Base-by-base conservation (phyloP, 306 rosid species). In the Dryas octopetala region DNA sequence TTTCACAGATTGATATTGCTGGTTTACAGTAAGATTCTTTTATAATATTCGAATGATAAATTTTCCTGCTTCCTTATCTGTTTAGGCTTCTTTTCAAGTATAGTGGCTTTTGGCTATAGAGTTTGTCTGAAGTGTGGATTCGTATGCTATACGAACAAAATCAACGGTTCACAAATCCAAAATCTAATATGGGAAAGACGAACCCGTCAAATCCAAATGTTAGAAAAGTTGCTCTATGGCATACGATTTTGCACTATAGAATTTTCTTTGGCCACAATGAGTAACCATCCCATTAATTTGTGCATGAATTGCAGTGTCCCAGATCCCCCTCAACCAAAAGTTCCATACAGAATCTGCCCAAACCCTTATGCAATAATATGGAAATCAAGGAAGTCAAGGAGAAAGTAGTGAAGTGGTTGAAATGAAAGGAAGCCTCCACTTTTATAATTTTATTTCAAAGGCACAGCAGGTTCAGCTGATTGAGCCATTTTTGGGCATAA, bases 311-410 rank as follows among this genome's bases (percentile, higher is more conserved):
- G 88, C 96, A 94, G 98, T 63, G 84, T 86, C 19, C 86, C 90
- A 14, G 79, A 58, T 62, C 71, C 64, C 54, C 83, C 89, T 62
- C 79, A 83, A 47, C 90, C 79, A 65, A 94, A 89, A 80, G 84
- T 91, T 63, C 97, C 95, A 14, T 94, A 94, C 76, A 67, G 86
- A 76, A 87, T 94, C 46, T 94, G 97, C 73, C 98, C 98, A 46
- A 67, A 77, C 77, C 97, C 97, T 4, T 86, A 88, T 50, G 97
- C 97, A 19, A 94, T 94, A 81, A 86, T 91, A 43, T 91, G 98
- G 98, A 88, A 89, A 82, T 80, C 38, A 32, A 32, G 38, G 38
- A 94, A 78, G 77, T 71, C 86, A 57, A 85, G 85, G 62, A 90
- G 89, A 76, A 87, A 80, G 75, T 84, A 84, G 84, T 70, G 62